Evolutionary conservation across 2,329 filamentous ascomycete species (phyloP).

Genomic region (Fusarium luffae): DNA sequence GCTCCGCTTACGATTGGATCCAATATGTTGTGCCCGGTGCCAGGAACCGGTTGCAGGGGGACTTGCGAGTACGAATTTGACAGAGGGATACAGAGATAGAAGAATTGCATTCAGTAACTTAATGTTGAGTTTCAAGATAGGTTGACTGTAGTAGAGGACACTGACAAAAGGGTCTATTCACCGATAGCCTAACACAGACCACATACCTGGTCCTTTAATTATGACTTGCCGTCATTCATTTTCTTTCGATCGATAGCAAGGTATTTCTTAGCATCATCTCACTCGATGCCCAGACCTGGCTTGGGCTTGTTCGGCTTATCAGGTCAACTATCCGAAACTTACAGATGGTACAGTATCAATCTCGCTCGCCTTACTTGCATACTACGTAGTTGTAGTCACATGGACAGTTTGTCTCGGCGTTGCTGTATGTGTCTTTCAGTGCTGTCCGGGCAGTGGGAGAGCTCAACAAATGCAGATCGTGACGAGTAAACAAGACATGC

Average conservation of each 20-base stretch:
- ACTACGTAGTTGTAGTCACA: background rate
- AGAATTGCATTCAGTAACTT: background rate
- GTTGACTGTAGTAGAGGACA: background rate
- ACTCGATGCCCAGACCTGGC: slow-evolving; percentile 7
- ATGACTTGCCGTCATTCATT: background rate
- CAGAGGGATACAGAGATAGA: background rate
- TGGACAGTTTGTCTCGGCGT: slow-evolving; percentile 4
- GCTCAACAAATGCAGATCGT: slow-evolving; percentile 2
- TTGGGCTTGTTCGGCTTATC: slow-evolving; percentile 11
- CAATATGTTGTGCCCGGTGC: slow-evolving; percentile 33
- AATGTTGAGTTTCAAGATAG: background rate
- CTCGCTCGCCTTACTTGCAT: slow-evolving; percentile 27
- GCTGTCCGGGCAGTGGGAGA: background rate
- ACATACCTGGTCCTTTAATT: slow-evolving; percentile 2
- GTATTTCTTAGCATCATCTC: slow-evolving; percentile 4
- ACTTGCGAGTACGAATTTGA: slow-evolving; percentile 30
- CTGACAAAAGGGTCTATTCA: background rate
- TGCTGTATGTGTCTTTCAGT: background rate
- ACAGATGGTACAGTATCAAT: slow-evolving; percentile 1
- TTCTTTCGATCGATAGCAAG: background rate
- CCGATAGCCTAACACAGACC: background rate
- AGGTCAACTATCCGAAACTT: slow-evolving; percentile 9
- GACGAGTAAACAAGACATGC: background rate
- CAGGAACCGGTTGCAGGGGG: slow-evolving; percentile 40
- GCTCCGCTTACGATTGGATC: slow-evolving; percentile 30